Percentiles rank a stretch among this genome's conserved stretches.
Evolutionary conservation across 176 grass and related monocot genomes (phyloP).

Genomic region (Echinochloa phyllopogon): DNA sequence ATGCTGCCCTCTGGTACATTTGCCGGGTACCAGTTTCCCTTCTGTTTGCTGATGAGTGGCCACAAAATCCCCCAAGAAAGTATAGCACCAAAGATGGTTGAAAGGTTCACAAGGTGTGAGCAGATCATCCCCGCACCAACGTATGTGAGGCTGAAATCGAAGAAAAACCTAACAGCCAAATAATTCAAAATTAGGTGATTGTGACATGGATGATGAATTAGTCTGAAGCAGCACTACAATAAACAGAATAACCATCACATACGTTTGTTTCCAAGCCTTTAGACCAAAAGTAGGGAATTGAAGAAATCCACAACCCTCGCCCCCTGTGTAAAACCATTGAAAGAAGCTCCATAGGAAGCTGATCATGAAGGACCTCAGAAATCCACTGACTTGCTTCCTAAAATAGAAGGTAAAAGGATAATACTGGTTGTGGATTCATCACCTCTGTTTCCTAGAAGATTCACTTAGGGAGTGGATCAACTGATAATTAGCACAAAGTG

Average conservation of each 20-base stretch:
- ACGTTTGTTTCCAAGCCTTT: slow-evolving; percentile 95
- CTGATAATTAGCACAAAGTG: neutral
- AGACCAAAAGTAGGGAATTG: slow-evolving; percentile 92
- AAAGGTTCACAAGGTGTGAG: slow-evolving; percentile 88
- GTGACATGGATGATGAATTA: slow-evolving; percentile 1
- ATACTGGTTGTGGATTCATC: neutral
- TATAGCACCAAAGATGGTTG: slow-evolving; percentile 68
- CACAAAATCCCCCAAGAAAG: slow-evolving; percentile 89
- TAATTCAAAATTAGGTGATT: slow-evolving; percentile 11
- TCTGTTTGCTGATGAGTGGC: slow-evolving; percentile 81
- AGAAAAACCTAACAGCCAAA: slow-evolving; percentile 66
- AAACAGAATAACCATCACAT: slow-evolving; percentile 11
- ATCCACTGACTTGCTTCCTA: slow-evolving; percentile 78
- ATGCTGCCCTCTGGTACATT: slow-evolving; percentile 71
- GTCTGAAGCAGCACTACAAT: neutral
- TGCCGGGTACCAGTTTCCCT: slow-evolving; percentile 81
- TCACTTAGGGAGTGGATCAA: neutral
- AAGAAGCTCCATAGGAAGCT: slow-evolving; percentile 92
- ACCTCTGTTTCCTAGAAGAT: neutral
- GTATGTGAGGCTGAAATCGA: slow-evolving; percentile 91
- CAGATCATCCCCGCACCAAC: slow-evolving; percentile 94
- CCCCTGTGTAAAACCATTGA: slow-evolving; percentile 93
- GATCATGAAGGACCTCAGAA: slow-evolving; percentile 62
- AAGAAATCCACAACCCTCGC: slow-evolving; percentile 77
- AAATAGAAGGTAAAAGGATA: slow-evolving; percentile 3